These are phyloP conservation scores for Globisporangium sylvaticum DNA, from an alignment of 352 stramenopile species.

Conservation along the genomic window DNA sequence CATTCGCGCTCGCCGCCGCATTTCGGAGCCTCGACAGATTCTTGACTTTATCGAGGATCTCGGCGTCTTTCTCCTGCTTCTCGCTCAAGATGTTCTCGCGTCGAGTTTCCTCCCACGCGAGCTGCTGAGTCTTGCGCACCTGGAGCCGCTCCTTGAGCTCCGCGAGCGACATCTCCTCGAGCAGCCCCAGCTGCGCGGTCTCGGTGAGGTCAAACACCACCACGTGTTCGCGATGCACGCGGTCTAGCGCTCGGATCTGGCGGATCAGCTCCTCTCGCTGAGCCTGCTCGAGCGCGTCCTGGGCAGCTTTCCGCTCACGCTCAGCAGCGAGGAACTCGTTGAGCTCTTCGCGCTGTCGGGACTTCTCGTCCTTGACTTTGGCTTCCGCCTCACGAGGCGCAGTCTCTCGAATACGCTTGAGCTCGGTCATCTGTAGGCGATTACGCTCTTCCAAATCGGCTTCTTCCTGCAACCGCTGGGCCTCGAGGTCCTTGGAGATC, in stretches of 20 bases:
- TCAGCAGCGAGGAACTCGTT: slow-evolving; percentile 62
- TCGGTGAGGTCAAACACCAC: slow-evolving; percentile 90
- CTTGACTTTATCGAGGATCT: slow-evolving; percentile 69
- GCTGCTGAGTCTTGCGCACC: slow-evolving; percentile 68
- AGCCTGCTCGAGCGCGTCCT: slow-evolving; percentile 66
- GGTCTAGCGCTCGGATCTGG: slow-evolving; percentile 78
- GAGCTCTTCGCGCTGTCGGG: slow-evolving; percentile 55
- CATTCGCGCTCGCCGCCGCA: slow-evolving; percentile 64
- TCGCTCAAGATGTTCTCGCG: slow-evolving; percentile 64
- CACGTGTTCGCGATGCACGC: slow-evolving; percentile 76
- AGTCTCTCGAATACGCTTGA: slow-evolving; percentile 75
- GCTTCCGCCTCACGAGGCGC: slow-evolving; percentile 77
- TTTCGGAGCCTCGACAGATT: slow-evolving; percentile 70
- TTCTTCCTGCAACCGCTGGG: slow-evolving; percentile 60
- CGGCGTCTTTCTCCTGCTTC: slow-evolving; percentile 77
- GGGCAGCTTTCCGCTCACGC: slow-evolving; percentile 44
- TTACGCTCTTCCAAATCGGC: slow-evolving; percentile 49
- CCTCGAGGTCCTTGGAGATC: slow-evolving; percentile 57
- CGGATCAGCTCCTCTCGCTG: slow-evolving; percentile 84
- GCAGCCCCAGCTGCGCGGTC: slow-evolving; percentile 76
- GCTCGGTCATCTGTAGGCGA: slow-evolving; percentile 46
- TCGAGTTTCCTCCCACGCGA: slow-evolving; percentile 59
- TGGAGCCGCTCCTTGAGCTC: slow-evolving; percentile 83
- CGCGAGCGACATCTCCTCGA: slow-evolving; percentile 91
- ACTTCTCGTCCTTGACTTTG: slow-evolving; percentile 54